Evolutionary conservation across 129 eudicot genomes (phyloP), one percentile per base, ranked within the genome.

Genomic region (Heracleum sosnowskyi): DNA sequence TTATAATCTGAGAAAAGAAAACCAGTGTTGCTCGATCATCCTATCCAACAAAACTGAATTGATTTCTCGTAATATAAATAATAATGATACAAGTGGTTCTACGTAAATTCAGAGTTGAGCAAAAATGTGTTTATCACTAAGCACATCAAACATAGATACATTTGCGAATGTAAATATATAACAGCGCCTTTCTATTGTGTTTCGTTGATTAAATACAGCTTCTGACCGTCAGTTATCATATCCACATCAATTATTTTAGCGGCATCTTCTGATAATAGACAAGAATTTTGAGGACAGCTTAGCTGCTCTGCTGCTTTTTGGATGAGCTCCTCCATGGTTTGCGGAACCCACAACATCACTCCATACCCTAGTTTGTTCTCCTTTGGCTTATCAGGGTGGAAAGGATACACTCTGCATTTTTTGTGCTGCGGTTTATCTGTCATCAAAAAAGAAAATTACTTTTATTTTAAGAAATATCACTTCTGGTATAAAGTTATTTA

Each of bases 381-480:
- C 70, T 85, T 76, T 16, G 71, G 75, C 35, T 88, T 92, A 89
- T 86, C 86, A 68, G 99, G 97, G 77, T 86, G 87, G 82, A 87
- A 92, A 12, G 97, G 95, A 73, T 86, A 90, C n/a, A 92, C 81
- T 29, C 97, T 92, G 75, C 99, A 96, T 78, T 87, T 96, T 83
- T 75, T 87, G 33, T 74, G 85, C 44, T 71, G 85, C 42, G n/a
- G 55, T 86, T 80, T 89, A 53, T 89, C 97, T 86, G 95, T 77
- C 77, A 77, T 68, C 85, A 46, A 24, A 0, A 41, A 74, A 81
- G 22, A 16, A 24, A 33, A 55, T 1, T 8, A 22, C 26, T 55
- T 53, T 55, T 22, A 28, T 35, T 11, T 36, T n/a, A 63, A 63
- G 18, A 63, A 3, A 5, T 20, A 63, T 63, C 17, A 2, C 36